Conservation (phyloP, 2,329 filamentous ascomycete genomes). For the Aphanocladium album region DNA sequence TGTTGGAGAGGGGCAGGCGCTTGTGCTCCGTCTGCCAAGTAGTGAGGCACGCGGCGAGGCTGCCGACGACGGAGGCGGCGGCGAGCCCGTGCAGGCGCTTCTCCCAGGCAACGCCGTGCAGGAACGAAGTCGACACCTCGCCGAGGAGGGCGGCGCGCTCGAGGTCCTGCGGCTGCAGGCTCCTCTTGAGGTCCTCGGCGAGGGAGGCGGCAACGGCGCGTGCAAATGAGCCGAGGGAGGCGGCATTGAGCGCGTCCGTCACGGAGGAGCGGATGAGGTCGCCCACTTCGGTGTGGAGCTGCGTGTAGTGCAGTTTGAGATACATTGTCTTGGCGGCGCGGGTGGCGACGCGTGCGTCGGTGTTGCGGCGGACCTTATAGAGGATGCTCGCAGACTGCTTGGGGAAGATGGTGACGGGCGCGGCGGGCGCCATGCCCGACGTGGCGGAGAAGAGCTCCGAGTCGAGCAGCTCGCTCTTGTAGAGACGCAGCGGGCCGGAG, state of each 20-base stretch:
- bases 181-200: conserved; percentile 37
- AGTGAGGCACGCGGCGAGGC: conserved; percentile 25
- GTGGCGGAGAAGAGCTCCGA: conserved; percentile 65
- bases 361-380: conserved; percentile 67
- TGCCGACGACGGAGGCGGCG: conserved; percentile 26
- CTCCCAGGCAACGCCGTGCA: conserved; percentile 44
- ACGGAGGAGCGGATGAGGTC: conserved; percentile 42
- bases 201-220: conserved; percentile 42
- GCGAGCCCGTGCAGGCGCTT: conserved; percentile 48
- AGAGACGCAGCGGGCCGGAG: conserved; percentile 66
- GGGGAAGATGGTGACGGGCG: conserved; percentile 63
- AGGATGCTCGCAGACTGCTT: conserved; percentile 76
- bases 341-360: conserved; percentile 23
- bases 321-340: conserved; percentile 49
- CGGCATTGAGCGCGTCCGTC: conserved; percentile 31
- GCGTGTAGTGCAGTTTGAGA: conserved; percentile 69
- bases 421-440: conserved; percentile 50
- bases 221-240: conserved; percentile 40
- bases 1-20: conserved; percentile 22
- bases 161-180: conserved; percentile 45
- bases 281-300: conserved; percentile 69
- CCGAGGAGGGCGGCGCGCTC: conserved; percentile 53
- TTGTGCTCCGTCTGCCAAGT: conserved; percentile 28
- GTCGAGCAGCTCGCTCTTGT: conserved; percentile 63
- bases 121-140: conserved; percentile 43